Conservation (phyloP, 116 monocot genomes). For the Iris pallida region DNA sequence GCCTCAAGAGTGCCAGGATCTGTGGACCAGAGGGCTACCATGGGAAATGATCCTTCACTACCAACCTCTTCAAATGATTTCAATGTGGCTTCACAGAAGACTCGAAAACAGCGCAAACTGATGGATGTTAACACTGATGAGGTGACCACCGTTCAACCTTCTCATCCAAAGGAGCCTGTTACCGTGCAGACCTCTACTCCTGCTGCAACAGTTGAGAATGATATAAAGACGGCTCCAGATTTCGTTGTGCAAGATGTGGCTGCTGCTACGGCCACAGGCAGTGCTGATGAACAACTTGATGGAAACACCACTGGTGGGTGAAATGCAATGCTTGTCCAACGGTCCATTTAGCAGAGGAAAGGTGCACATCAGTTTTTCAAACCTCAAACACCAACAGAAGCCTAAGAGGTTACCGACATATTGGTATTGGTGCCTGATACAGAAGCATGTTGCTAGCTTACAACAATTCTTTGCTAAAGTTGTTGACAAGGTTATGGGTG, state of each 20-base stretch:
- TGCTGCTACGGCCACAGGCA: not conserved
- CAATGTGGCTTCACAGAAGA: constrained; percentile 8
- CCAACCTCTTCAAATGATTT: constrained; percentile 2
- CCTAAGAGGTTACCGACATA: too few relatives aligned
- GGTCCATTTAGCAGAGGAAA: too few relatives aligned
- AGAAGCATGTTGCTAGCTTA: too few relatives aligned
- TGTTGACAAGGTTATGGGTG: too few relatives aligned
- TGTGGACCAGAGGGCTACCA: not conserved
- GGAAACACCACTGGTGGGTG: not conserved
- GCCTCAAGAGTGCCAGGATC: not conserved
- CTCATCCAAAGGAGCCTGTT: constrained; percentile 12
- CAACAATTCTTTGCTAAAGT: too few relatives aligned
- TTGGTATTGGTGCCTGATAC: too few relatives aligned
- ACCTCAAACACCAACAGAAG: too few relatives aligned
- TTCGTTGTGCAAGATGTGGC: not conserved
- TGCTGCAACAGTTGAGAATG: constrained; percentile 1
- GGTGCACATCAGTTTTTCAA: too few relatives aligned
- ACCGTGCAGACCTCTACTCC: not conserved
- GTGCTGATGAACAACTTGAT: constrained; percentile 5
- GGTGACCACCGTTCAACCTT: not conserved
- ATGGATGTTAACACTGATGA: constrained; percentile 41
- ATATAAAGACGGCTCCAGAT: not conserved
- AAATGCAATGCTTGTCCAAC: not conserved
- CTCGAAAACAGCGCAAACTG: constrained; percentile 29
- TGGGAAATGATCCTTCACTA: not conserved